Conservation (phyloP, 495 filamentous ascomycete genomes). For the Podospora sp. region DNA sequence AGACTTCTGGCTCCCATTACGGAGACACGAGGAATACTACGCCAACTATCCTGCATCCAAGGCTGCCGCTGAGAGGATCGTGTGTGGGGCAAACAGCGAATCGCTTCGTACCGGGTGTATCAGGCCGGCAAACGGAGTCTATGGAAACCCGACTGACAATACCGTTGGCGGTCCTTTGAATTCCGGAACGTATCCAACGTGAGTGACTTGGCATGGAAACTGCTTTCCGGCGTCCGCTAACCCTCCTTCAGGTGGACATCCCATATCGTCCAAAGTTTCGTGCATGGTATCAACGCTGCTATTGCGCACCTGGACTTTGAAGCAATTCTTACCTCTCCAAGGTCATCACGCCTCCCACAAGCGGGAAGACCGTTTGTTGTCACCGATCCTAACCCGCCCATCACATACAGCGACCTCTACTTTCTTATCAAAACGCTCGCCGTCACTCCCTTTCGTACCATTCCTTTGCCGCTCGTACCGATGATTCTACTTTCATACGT, state of each 20-base stretch:
- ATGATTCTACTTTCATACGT: conserved; percentile 52
- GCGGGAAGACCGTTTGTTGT: conserved; percentile 47
- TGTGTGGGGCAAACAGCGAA: conserved; percentile 49
- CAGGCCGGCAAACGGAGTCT: conserved; percentile 61
- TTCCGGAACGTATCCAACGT: conserved; percentile 46
- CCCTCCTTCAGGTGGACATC: conserved; percentile 47
- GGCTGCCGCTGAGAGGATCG: conserved; percentile 53
- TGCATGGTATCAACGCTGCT: conserved; percentile 60
- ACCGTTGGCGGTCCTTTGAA: conserved; percentile 48
- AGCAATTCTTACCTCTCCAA: conserved; percentile 33
- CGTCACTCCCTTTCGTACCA: conserved; percentile 34
- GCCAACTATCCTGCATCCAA: conserved; percentile 62
- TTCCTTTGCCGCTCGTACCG: conserved; percentile 45
- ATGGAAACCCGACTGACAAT: conserved; percentile 58
- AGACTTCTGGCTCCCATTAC: conserved; percentile 48
- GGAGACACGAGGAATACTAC: conserved; percentile 55
- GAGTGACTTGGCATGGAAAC: conserved; percentile 29
- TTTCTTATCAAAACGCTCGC: conserved; percentile 32
- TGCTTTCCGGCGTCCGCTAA: conserved; percentile 15
- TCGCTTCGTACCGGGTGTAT: conserved; percentile 59
- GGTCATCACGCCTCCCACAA: conserved; percentile 32
- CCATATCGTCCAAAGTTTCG: conserved; percentile 57
- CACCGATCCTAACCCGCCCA: conserved; percentile 46
- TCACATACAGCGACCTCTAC: conserved; percentile 35
- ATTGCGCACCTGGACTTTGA: conserved; percentile 62